Percentiles rank a stretch among this genome's conserved stretches.
phyloP scores from a whole-genome alignment of 2,329 filamentous ascomycete genomes.

The Ophiostoma ulmi region DNA sequence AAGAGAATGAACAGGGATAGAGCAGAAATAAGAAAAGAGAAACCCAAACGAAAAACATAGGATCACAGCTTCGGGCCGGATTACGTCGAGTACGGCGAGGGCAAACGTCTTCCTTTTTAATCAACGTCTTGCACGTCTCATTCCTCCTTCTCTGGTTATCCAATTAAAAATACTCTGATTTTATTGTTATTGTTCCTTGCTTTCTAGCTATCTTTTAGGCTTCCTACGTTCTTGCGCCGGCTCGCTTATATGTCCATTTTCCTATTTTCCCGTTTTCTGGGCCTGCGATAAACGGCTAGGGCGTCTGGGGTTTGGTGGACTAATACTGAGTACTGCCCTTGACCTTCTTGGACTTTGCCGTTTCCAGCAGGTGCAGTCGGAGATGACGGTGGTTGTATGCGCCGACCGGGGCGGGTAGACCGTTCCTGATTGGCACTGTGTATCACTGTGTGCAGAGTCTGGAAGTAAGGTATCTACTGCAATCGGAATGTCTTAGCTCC shows the following conservation, averaged over 20 bases:
- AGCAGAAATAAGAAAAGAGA: not conserved
- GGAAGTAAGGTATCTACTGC: not conserved
- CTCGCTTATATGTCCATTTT: not conserved
- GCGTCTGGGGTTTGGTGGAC: not conserved
- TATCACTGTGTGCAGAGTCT: not conserved
- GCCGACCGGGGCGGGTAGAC: conserved; percentile 20
- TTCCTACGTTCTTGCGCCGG: not conserved
- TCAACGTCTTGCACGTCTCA: not conserved
- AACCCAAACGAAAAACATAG: not conserved
- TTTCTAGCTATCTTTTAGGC: not conserved
- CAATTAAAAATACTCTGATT: not conserved
- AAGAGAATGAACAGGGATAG: not conserved
- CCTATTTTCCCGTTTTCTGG: not conserved
- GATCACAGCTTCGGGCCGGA: not conserved
- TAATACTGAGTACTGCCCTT: not conserved
- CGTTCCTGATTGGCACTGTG: not conserved
- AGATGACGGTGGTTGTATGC: conserved; percentile 23
- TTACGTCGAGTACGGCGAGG: not conserved
- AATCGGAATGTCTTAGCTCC: not conserved
- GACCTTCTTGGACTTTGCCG: conserved; percentile 9
- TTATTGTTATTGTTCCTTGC: not conserved
- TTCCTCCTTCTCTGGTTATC: not conserved
- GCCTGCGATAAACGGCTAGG: conserved; percentile 7
- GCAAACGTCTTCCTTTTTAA: not conserved
- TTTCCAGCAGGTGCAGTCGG: conserved; percentile 22